Evolutionary conservation across 192 early-diverging fungal species (phyloP), one percentile per base, ranked within the genome.

Genomic region (Backusella liffmaniae): DNA sequence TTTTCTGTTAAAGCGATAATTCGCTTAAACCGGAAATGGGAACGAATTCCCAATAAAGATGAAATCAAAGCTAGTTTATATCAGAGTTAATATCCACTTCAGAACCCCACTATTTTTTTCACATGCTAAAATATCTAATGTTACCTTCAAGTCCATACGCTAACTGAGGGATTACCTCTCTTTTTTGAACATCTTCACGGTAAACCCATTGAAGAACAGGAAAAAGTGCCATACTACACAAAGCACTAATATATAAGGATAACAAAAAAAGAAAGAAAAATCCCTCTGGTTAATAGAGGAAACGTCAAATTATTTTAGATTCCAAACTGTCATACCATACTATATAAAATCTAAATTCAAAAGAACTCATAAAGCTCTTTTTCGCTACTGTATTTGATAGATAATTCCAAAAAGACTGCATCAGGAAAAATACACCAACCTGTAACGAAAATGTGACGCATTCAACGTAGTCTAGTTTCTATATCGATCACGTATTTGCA

Each of bases 391-490:
- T 73, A 62, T 76, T 73, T 1, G 75, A 74, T 9, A 79, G 71
- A 67, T 82, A 82, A 71, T 79, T 76, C 81, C 81, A 82, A 46
- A 82, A 82, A 18, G 78, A 79, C 65, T 82, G 81, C 36, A 82
- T 66, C 29, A 82, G 51, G 18, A 70, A 82, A 26, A 82, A 79
- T 9, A 72, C 69, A n/a, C 74, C 67, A 1, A 74, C 73, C 56
- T 65, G 67, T 10, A 76, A 35, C 30, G 74, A 80, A 34, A 80
- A 78, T 1, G 77, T 78, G 0, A 78, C 72, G 29, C 77, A 73
- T 53, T 73, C 72, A 13, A 78, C 67, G 53, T 78, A 78, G 51
- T 78, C 72, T 51, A 78, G 65, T 29, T 36, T 46, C 77, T 78
- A 30, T 8, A 21, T 13, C 12, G 13, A 15, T 62, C 12, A 29